phyloP scores from a whole-genome alignment of 352 stramenopile species.

The Blastocystis sp. region DNA sequence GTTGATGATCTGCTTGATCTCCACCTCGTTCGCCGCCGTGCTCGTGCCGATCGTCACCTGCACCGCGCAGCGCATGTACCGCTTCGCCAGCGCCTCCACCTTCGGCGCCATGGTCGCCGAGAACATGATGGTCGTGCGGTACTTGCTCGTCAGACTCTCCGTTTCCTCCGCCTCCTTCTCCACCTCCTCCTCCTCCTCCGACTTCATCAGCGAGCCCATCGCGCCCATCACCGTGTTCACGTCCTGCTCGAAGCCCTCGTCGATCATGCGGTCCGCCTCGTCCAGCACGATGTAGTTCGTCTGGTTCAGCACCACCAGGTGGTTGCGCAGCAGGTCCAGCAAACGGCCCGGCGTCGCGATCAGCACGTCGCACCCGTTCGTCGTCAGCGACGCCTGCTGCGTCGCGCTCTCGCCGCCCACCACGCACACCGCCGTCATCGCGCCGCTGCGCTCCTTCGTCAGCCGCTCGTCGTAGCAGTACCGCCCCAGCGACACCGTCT shows the following conservation, averaged over 20 bases:
- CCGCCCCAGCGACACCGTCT: slow-evolving; percentile 86
- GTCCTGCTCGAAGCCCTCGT: slow-evolving; percentile 91
- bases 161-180: slow-evolving; percentile 83
- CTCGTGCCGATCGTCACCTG: slow-evolving; percentile 95
- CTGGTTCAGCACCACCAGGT: slow-evolving; percentile 96
- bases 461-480: slow-evolving; percentile 73
- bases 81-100: slow-evolving; percentile 92
- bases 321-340: slow-evolving; percentile 92
- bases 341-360: slow-evolving; percentile 95
- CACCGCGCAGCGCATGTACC: slow-evolving; percentile 90
- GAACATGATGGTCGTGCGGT: slow-evolving; percentile 76
- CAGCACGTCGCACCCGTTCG: slow-evolving; percentile 89
- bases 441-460: slow-evolving; percentile 73
- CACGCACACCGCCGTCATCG: slow-evolving; percentile 58
- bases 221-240: slow-evolving; percentile 90
- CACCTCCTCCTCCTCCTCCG: slow-evolving; percentile 90
- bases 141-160: slow-evolving; percentile 46
- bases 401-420: slow-evolving; percentile 53
- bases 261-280: slow-evolving; percentile 96
- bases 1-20: slow-evolving; percentile 90
- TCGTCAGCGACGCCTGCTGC: slow-evolving; percentile 46
- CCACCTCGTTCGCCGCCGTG: slow-evolving; percentile 90
- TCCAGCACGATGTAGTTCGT: slow-evolving; percentile 97
- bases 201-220: slow-evolving; percentile 92
- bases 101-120: slow-evolving; percentile 94